These are phyloP conservation scores for Condylostoma magnum DNA, from an alignment of 169 alveolate genomes.

Conservation along the genomic window DNA sequence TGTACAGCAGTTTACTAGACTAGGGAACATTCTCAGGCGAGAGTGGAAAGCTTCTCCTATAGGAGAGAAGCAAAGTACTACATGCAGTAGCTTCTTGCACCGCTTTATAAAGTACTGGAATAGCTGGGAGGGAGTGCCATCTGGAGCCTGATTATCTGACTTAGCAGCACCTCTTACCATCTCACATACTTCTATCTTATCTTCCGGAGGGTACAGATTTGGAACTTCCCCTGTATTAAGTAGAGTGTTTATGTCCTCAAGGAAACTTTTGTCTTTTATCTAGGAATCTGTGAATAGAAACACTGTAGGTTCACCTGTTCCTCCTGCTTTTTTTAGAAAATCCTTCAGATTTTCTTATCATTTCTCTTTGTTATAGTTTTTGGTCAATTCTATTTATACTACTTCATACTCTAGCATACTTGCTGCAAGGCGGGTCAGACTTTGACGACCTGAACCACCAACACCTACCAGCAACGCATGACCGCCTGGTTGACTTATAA, in stretches of 20 bases:
- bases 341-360: constrained; percentile 79
- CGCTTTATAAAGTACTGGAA: constrained; percentile 65
- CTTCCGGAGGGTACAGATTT: constrained; percentile 85
- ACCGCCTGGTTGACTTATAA: constrained; percentile 80
- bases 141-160: constrained; percentile 56
- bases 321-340: constrained; percentile 71
- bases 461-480: constrained; percentile 87
- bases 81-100: constrained; percentile 69
- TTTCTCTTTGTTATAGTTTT: constrained; percentile 51
- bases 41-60: constrained; percentile 81
- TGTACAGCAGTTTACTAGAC: constrained; percentile 84
- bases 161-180: constrained; percentile 68
- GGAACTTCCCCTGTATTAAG: constrained; percentile 93
- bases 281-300: constrained; percentile 80
- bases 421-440: constrained; percentile 76
- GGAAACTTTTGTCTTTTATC: constrained; percentile 76
- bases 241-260: constrained; percentile 88
- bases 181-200: constrained; percentile 70
- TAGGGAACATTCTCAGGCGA: constrained; percentile 86
- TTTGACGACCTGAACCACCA: constrained; percentile 88
- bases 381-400: constrained; percentile 60
- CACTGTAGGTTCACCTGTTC: constrained; percentile 60
- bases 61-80: constrained; percentile 83
- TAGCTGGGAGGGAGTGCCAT: constrained; percentile 40
- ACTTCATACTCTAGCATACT: constrained; percentile 71